Evolutionary conservation across 1,284 basidiomycete genomes (phyloP), one percentile per base, ranked within the genome.

Genomic region (Amylostereum areolatum): DNA sequence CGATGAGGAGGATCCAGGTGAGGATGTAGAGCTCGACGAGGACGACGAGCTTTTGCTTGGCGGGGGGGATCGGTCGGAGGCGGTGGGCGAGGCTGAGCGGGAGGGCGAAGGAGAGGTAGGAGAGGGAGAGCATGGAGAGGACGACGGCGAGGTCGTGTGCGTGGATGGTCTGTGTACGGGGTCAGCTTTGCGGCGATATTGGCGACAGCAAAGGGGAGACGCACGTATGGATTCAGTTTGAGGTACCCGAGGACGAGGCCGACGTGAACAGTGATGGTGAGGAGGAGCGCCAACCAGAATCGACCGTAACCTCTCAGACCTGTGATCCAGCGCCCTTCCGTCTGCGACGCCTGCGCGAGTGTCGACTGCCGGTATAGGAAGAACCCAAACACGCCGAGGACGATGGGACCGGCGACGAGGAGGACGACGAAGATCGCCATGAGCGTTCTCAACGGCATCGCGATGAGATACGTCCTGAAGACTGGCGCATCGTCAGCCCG

Each of bases 181-280:
- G 28, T 43, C 24, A 29, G 18, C 47, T 4, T 41, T 28, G 43
- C 7, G 41, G 8, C 12, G 29, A 31, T 41, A 28, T 35, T 6
- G 30, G 10, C 5, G 12, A 32, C 24, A 12, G 30, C 4, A 31
- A 24, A 24, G 45, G 31, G 45, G 24, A 37, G n/a, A 66, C 85
- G 54, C 59, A 88, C 86, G 53, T 80, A 81, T 40, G 83, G 79
- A 61, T 87, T 89, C 25, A 83, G 33, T 10, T 71, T 64, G 24
- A 78, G 55, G 57, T 77, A 82, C 5, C 71, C 71, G 39, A 69
- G 60, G 1, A 79, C 67, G 7, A 87, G 64, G 1, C 69, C 68
- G 2, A 66, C 66, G 52, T 85, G 77, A 3, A 74, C 57, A 5
- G 65, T 71, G 4, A 73, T 55, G 3, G 71, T 66, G 18, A 82